A percentile compares a stretch with the other conserved stretches of the same genome.
These are phyloP conservation scores for Fraxinus nigra DNA, from an alignment of 305 asterid genomes.

Conservation along the genomic window DNA sequence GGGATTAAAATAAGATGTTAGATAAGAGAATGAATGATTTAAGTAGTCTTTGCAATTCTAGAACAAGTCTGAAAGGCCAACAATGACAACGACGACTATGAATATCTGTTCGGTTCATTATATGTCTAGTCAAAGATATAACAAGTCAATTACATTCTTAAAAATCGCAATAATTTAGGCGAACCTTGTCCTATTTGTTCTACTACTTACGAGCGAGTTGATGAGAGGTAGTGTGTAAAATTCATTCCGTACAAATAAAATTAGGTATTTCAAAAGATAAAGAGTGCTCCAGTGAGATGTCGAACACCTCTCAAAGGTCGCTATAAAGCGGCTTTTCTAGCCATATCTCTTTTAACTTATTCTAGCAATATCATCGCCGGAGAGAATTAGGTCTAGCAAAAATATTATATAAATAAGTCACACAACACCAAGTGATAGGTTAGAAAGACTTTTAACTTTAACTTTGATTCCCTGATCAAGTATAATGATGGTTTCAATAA, in stretches of 20 bases:
- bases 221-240: neutral
- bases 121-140: neutral
- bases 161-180: neutral
- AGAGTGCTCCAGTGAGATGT: no score
- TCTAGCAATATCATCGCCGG: neutral
- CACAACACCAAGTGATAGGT: slow-evolving; percentile 38
- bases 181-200: neutral
- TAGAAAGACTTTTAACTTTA: slow-evolving; percentile 36
- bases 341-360: neutral
- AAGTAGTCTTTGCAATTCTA: neutral
- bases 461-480: slow-evolving; percentile 28
- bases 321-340: neutral
- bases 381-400: neutral
- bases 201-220: neutral
- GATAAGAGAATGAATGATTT: neutral
- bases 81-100: neutral
- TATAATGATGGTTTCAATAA: slow-evolving; percentile 29
- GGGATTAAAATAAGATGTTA: neutral
- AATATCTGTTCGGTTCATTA: neutral
- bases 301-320: neutral
- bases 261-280: neutral
- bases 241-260: neutral
- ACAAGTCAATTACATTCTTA: neutral
- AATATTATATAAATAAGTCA: slow-evolving; percentile 21
- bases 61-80: neutral